phyloP scores from a whole-genome alignment of 208 protist genomes.

The Novymonas esmeraldas region DNA sequence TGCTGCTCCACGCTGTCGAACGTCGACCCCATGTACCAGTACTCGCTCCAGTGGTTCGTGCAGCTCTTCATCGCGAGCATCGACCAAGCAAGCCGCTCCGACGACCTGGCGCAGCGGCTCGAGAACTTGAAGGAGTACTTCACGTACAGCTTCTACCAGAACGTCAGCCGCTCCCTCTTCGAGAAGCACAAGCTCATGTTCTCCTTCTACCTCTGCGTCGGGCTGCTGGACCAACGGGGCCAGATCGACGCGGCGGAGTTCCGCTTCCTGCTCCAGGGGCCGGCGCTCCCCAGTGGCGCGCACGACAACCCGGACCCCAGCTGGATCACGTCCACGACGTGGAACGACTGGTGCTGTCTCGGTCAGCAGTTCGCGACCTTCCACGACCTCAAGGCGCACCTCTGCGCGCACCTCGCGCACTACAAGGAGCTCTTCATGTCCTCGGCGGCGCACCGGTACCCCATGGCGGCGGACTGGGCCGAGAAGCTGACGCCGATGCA shows the following conservation, averaged over 20 bases:
- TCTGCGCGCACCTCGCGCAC: conserved; percentile 73
- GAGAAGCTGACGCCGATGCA: conserved; percentile 92
- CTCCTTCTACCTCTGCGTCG: conserved; percentile 94
- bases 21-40: conserved; percentile 98
- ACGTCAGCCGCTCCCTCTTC: conserved; percentile 96
- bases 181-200: conserved; percentile 97
- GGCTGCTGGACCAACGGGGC: conserved; percentile 78
- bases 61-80: conserved; percentile 94
- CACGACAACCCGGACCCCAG: conserved; percentile 80
- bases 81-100: conserved; percentile 80
- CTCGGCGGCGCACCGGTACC: conserved; percentile 79
- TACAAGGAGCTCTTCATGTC: conserved; percentile 95
- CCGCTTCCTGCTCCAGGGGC: conserved; percentile 93
- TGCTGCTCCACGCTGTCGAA: conserved; percentile 96
- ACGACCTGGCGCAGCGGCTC: conserved; percentile 85
- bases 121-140: conserved; percentile 94
- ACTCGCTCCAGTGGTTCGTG: conserved; percentile 98
- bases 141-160: conserved; percentile 97
- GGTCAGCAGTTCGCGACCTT: conserved; percentile 86
- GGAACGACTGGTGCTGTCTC: conserved; percentile 93
- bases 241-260: conserved; percentile 84
- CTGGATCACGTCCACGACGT: conserved; percentile 96
- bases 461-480: conserved; percentile 79
- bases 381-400: conserved; percentile 75
- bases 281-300: conserved; percentile 74